Evolutionary conservation across 129 eudicot genomes (phyloP), one percentile per base, ranked within the genome.

Genomic region (Pulicaria dysenterica): DNA sequence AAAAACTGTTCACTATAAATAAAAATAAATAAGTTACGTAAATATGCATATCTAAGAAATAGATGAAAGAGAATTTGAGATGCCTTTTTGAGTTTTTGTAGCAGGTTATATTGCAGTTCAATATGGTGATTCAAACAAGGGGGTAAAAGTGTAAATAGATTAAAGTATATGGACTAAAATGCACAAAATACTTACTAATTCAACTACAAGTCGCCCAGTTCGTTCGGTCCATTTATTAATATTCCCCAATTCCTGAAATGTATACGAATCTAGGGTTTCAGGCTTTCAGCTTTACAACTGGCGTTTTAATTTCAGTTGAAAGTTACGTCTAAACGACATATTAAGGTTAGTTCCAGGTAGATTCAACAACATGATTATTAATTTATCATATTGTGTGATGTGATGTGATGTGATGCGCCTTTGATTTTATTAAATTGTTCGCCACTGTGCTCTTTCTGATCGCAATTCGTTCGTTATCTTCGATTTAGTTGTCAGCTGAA

Each of bases 221-320:
- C 16, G 12, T 39, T 34, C 41, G 6, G 58, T 14, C 34, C 19
- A 5, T 43, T 43, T 56, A 51, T 67, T 50, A 43, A 64, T 39
- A 13, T 62, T 15, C 40, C 77, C 77, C 45, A 64, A 70, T 77
- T 76, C 46, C 16, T 34, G 14, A 67, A 36, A 58, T 42, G 72
- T 38, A 62, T 62, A 45, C 66, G 47, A 77, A 77, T 70, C 69
- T 78, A 78, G 82, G 82, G 82, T 70, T 78, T 62, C 67, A 78
- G 82, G 82, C 77, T 70, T 78, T 62, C 67, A 61, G 39, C 40
- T 43, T 65, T 66, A 58, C 68, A 46, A 60, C 44, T 58, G 75
- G 69, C 75, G 45, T 51, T 58, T 67, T 58, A 76, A 76, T 56
- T 76, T 55, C 60, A 58, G 61, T 24, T 68, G 44, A 76, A 54